phyloP scores from a whole-genome alignment of 2,329 filamentous ascomycete species.

The Botrytis galanthina region DNA sequence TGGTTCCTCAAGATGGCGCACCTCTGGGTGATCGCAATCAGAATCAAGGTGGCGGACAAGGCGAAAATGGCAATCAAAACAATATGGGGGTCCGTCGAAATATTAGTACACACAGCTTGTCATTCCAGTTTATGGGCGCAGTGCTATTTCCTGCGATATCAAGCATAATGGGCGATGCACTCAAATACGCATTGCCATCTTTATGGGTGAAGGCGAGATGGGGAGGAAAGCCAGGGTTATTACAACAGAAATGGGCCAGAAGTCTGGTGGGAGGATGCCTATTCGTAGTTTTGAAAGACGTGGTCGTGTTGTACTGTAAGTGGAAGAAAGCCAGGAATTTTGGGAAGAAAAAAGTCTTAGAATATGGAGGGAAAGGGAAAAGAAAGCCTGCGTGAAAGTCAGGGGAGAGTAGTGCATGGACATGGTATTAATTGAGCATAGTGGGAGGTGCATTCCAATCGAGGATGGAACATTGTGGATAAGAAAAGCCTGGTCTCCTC shows the following conservation, averaged over 20 bases:
- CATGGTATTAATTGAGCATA: not conserved
- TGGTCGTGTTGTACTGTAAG: conserved; percentile 60
- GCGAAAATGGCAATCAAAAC: conserved; percentile 13
- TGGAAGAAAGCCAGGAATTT: conserved; percentile 59
- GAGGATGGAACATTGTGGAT: not conserved
- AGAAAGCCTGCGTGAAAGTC: not conserved
- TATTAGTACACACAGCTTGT: conserved; percentile 52
- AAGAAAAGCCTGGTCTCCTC: not conserved
- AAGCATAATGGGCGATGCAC: conserved; percentile 70
- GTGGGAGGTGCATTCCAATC: not conserved
- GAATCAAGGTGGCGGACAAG: conserved; percentile 3
- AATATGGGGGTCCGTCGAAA: conserved; percentile 31
- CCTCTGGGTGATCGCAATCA: not conserved
- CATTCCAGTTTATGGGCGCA: conserved; percentile 62
- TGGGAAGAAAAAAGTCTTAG: conserved; percentile 49
- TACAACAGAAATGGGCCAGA: conserved; percentile 84
- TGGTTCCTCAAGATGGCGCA: not conserved
- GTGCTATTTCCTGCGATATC: conserved; percentile 82
- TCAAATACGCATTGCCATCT: conserved; percentile 66
- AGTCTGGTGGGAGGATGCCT: conserved; percentile 85
- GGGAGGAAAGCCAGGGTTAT: conserved; percentile 44
- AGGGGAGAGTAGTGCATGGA: not conserved
- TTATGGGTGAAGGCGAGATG: conserved; percentile 53
- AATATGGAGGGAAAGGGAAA: conserved; percentile 28
- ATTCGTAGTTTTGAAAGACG: conserved; percentile 79